A percentile compares a stretch with the other conserved stretches of the same genome.
These are phyloP conservation scores for Cicer cuneatum DNA, from an alignment of 306 rosid species.

Conservation along the genomic window DNA sequence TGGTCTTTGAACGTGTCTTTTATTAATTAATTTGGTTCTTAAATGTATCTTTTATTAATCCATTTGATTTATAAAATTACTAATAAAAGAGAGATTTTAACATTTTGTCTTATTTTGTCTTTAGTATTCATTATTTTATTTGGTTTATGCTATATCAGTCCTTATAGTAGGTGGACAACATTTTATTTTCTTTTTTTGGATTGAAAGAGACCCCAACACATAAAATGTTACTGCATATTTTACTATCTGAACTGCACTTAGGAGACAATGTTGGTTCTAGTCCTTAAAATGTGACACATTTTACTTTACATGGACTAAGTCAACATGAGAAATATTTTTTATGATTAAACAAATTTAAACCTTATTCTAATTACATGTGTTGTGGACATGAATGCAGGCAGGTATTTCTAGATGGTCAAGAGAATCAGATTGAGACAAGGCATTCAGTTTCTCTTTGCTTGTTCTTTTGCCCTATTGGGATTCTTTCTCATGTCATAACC, in stretches of 20 bases:
- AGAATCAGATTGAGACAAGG: conserved; percentile 81
- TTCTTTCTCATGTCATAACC: conserved; percentile 73
- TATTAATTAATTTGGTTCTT: no score
- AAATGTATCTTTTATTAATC: no score
- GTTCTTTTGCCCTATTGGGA: conserved; percentile 82
- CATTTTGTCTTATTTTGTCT: no score
- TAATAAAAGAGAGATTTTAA: no score
- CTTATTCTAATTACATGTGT: not conserved
- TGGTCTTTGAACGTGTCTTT: no score
- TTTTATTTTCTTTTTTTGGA: no score
- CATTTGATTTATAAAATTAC: no score
- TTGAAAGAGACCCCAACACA: no score
- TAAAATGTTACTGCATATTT: no score
- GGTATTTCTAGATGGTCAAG: conserved; percentile 73
- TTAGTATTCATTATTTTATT: not conserved
- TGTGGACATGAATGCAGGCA: conserved; percentile 61
- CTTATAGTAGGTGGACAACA: not conserved
- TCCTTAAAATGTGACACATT: not conserved
- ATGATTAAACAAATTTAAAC: not conserved
- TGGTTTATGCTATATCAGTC: not conserved
- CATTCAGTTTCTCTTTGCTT: conserved; percentile 87
- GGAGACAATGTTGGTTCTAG: no score
- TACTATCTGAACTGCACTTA: no score
- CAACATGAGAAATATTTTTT: not conserved
- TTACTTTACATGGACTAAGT: not conserved